Conservation (phyloP, 2,329 filamentous ascomycete species). For the Stagonosporopsis chrysanthemi region DNA sequence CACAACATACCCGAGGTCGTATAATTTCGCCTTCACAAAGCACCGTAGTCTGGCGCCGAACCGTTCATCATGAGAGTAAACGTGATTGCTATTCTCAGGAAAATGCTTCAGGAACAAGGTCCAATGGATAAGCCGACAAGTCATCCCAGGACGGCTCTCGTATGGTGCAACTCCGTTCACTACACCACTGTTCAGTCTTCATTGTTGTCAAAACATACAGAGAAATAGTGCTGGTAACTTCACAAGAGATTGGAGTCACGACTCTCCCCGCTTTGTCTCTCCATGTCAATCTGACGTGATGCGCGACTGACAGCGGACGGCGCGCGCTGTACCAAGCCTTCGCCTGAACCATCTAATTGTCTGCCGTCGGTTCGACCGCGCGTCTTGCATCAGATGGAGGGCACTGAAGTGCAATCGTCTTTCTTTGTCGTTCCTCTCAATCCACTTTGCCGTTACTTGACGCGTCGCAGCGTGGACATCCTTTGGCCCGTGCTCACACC, state of each 20-base stretch:
- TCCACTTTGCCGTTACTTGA: constrained; percentile 28
- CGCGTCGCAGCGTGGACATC: constrained; percentile 14
- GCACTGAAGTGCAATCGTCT: not conserved
- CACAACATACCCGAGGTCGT: not conserved
- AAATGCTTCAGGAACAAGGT: not conserved
- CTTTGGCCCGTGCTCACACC: constrained; percentile 33
- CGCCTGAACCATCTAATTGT: constrained; percentile 3
- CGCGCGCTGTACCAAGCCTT: not conserved
- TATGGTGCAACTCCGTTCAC: not conserved
- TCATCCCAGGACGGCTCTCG: not conserved
- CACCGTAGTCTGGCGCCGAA: not conserved
- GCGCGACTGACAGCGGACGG: not conserved
- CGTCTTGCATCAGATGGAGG: constrained; percentile 16
- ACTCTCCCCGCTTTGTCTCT: not conserved
- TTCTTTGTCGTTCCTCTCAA: constrained; percentile 21
- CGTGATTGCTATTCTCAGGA: not conserved
- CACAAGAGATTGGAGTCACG: not conserved
- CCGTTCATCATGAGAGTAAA: not conserved
- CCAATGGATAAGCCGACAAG: not conserved
- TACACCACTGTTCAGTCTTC: not conserved
- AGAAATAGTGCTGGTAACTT: not conserved
- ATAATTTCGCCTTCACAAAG: not conserved
- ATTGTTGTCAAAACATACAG: not conserved
- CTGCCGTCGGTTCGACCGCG: constrained; percentile 2
- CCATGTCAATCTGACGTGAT: not conserved